Conservation (phyloP, 2,329 filamentous ascomycete genomes). For the Verticillium isaacii region DNA sequence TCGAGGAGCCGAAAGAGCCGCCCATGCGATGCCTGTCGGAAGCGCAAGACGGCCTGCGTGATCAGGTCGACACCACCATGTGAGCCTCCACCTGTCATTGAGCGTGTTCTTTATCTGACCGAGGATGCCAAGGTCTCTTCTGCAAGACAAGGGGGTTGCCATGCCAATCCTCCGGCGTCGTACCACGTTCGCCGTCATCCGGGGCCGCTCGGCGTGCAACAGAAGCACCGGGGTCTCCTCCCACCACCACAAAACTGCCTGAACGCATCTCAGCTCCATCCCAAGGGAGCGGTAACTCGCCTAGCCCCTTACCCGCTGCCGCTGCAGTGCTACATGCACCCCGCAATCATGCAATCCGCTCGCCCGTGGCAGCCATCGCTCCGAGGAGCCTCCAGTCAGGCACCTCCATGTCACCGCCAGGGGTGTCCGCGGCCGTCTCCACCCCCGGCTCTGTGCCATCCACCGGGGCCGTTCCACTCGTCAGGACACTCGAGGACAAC, state of each 20-base stretch:
- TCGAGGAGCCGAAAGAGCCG: constrained; percentile 40
- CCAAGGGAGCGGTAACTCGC: background rate
- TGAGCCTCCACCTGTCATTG: constrained; percentile 20
- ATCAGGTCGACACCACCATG: constrained; percentile 38
- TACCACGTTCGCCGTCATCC: background rate
- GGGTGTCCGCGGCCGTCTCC: constrained; percentile 5
- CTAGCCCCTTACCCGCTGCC: background rate
- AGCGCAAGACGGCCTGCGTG: constrained; percentile 41
- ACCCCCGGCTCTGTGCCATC: background rate
- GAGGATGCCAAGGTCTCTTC: constrained; percentile 20
- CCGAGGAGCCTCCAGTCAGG: background rate
- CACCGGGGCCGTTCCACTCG: constrained; percentile 4
- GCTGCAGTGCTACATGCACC: background rate
- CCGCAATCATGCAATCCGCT: too few species aligned
- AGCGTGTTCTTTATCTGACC: background rate
- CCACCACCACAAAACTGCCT: background rate
- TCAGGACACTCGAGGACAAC: constrained; percentile 36
- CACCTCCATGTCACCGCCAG: constrained; percentile 2
- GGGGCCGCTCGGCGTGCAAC: background rate
- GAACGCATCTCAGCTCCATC: background rate
- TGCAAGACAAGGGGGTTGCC: constrained; percentile 26
- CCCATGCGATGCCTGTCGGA: constrained; percentile 39
- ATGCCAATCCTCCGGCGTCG: constrained; percentile 23
- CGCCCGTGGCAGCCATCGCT: background rate
- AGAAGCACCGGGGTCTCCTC: too few species aligned